These are phyloP conservation scores for Perilla frutescens DNA, from an alignment of 257 asterid genomes.

Conservation along the genomic window DNA sequence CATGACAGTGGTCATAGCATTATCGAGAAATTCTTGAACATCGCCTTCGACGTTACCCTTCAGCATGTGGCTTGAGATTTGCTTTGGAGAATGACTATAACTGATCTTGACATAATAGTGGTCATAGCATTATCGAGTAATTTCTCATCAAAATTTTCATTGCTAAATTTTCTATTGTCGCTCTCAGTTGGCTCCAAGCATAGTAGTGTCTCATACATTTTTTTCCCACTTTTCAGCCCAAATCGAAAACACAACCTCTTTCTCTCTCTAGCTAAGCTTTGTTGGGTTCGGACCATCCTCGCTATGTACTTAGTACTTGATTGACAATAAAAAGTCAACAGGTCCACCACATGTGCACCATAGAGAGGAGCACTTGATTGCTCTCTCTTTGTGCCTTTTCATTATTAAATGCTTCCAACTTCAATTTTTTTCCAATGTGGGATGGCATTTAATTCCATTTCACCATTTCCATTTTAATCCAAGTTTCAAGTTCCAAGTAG, in stretches of 20 bases:
- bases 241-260: background rate
- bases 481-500: too few relatives aligned
- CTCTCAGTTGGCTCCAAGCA: conserved; percentile 28
- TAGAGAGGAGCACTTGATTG: too few relatives aligned
- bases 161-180: background rate
- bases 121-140: conserved; percentile 35
- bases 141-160: conserved; percentile 32
- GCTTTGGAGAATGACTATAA: conserved; percentile 49
- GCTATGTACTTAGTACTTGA: too few relatives aligned
- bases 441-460: too few relatives aligned
- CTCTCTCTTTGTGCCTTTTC: too few relatives aligned
- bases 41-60: conserved; percentile 57
- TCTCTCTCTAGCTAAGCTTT: background rate
- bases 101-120: conserved; percentile 54
- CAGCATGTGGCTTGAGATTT: conserved; percentile 61
- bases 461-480: too few relatives aligned
- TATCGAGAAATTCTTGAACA: conserved; percentile 11
- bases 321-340: too few relatives aligned
- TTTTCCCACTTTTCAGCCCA: background rate
- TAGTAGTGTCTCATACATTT: conserved; percentile 49
- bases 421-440: too few relatives aligned
- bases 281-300: too few relatives aligned
- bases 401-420: too few relatives aligned
- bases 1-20: conserved; percentile 43
- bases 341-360: too few relatives aligned